Base-by-base conservation (phyloP, 768 basidiomycete genomes). In the Leccinum pellstonianum region DNA sequence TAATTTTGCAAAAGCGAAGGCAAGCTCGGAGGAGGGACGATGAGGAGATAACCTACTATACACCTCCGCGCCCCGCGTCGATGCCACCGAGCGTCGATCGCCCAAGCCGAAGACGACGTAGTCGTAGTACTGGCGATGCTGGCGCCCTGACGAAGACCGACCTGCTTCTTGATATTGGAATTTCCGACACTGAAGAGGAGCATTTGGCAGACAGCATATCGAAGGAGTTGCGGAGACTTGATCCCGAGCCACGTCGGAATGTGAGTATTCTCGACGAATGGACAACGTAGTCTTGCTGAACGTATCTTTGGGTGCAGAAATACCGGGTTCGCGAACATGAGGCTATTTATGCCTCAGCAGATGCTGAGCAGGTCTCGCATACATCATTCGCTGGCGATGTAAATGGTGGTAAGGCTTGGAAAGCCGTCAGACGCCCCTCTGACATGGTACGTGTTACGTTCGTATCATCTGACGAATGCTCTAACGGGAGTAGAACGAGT, bases 321-420 rank as follows among this genome's bases (percentile, higher is more conserved):
- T 98, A 98, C 71, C 87, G 86, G 33, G 80, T 98, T 49, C 85
- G 88, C 27, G 88, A 95, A 72, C 88, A 82, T 35, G 84, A 86
- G 65, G 88, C 85, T 15, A 92, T 96, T 38, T 91, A 91, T 65
- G 93, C 94, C 9, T 86, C 86, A 21, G 85, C 88, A 9, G 90
- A 88, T 29, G 74, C 76, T 11, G 89, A 93, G 67, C 84, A 84
- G 61, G 79, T 93, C 49, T 81, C 86, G 5, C 91, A 93, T 70
- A 78, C 84, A 70, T 78, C 80, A 52, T 81, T 83, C 25, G 88
- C 90, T 43, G 93, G 94, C 15, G 95, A 96, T 71, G 79, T 95
- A 27, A 87, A 94, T 68, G 75, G 79, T 25, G 92, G 93, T 1
- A 76, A 77, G 68, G 93, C 95, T 5, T 98, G 95, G 96, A 83